phyloP scores from a whole-genome alignment of 306 rosid species.

The Medicago ruthenica region DNA sequence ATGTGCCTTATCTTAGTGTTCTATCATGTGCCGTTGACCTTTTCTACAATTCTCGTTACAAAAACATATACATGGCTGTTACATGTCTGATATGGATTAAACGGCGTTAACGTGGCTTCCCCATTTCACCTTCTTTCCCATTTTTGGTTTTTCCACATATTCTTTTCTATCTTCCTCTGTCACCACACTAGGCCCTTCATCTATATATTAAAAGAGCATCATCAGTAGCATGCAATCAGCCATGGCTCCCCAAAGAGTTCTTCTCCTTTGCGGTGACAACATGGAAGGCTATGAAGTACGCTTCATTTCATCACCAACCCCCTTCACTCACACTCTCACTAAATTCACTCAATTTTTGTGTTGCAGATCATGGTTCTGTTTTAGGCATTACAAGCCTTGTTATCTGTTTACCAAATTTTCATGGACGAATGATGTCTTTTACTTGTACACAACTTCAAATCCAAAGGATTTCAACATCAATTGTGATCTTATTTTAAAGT shows the following conservation, averaged over 20 bases:
- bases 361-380: constrained; percentile 77
- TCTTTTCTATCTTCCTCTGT: neutral
- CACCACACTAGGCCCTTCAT: neutral
- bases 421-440: neutral
- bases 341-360: constrained; percentile 5
- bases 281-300: constrained; percentile 76
- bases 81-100: neutral
- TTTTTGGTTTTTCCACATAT: neutral
- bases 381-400: constrained; percentile 77
- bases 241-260: constrained; percentile 57
- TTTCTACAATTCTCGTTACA: neutral
- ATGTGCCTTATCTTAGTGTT: too few species aligned
- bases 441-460: neutral
- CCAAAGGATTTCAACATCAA: neutral
- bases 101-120: neutral
- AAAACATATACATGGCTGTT: neutral
- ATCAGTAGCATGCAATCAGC: constrained; percentile 3
- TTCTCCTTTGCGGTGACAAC: constrained; percentile 81
- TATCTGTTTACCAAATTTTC: neutral
- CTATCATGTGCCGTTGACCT: neutral
- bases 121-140: neutral
- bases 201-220: neutral
- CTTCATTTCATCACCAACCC: neutral
- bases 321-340: neutral
- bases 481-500: neutral